phyloP scores from a whole-genome alignment of 2,329 filamentous ascomycete genomes.

The Thelonectria olida region DNA sequence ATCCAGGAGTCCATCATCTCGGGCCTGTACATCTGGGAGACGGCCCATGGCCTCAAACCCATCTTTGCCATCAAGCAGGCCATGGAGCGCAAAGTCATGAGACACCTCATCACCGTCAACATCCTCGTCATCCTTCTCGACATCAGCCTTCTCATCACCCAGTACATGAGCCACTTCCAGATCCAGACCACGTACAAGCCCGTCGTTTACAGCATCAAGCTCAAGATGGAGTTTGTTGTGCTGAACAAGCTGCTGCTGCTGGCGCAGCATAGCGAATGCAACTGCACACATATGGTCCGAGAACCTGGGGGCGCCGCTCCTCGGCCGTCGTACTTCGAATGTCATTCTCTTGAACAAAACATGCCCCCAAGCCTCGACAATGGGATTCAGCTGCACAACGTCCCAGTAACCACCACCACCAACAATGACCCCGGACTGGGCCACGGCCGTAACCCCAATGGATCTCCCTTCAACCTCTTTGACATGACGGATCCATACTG shows the following conservation, averaged over 20 bases:
- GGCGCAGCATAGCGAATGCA: not conserved
- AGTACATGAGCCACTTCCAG: constrained; percentile 49
- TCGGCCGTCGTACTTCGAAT: not conserved
- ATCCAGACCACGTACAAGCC: constrained; percentile 34
- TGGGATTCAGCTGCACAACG: not conserved
- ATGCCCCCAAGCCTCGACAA: not conserved
- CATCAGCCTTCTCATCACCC: constrained; percentile 41
- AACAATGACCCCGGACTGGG: not conserved
- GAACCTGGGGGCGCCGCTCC: not conserved
- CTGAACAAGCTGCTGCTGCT: constrained; percentile 36
- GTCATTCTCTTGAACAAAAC: not conserved
- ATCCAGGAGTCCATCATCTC: constrained; percentile 64
- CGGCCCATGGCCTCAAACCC: constrained; percentile 55
- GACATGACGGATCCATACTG: not conserved
- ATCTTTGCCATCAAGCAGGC: constrained; percentile 43
- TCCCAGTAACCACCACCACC: not conserved
- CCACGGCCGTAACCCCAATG: not conserved
- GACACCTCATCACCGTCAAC: constrained; percentile 54
- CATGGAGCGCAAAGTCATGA: constrained; percentile 29
- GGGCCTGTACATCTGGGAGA: constrained; percentile 62
- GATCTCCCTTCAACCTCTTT: not conserved
- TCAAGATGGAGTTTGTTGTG: constrained; percentile 49
- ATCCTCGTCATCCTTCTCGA: constrained; percentile 53
- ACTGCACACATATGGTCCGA: not conserved
- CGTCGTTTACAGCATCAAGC: constrained; percentile 46